A percentile compares a stretch with the other conserved stretches of the same genome.
These are phyloP conservation scores for Paramecium tetraurelia DNA, from an alignment of 73 alveolate genomes.

Conservation along the genomic window DNA sequence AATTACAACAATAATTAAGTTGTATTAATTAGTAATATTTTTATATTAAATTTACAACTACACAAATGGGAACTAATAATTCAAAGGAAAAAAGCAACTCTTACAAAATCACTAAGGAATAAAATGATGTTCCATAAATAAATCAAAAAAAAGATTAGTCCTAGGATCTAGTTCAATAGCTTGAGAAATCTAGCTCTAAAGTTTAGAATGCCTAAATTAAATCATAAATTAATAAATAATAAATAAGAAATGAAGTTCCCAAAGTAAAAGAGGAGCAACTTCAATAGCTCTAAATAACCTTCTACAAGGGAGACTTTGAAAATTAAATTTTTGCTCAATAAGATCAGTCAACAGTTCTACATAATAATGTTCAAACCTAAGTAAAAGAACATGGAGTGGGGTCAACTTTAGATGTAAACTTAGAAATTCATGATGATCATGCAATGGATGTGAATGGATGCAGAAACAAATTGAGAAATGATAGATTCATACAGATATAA, in stretches of 20 bases:
- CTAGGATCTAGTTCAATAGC: not conserved
- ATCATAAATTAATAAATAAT: not conserved
- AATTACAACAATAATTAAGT: not conserved
- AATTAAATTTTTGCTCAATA: not conserved
- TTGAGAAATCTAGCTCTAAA: not conserved
- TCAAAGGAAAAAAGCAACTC: not conserved
- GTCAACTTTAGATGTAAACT: not conserved
- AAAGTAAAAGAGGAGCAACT: not conserved
- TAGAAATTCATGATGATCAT: not conserved
- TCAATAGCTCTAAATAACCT: not conserved
- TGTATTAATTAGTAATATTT: not conserved
- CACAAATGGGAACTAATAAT: not conserved
- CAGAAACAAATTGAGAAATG: not conserved
- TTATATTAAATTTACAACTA: not conserved
- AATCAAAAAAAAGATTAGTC: not conserved
- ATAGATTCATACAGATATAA: not conserved
- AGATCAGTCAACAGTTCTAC: not conserved
- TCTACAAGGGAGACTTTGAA: not conserved
- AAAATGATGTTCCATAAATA: not conserved
- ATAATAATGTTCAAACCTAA: not conserved
- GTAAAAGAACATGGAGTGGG: not conserved
- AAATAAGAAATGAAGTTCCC: not conserved
- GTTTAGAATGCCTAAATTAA: not conserved
- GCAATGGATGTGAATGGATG: not conserved
- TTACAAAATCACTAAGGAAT: not conserved